phyloP scores from a whole-genome alignment of 257 asterid genomes.

The Scutellaria baicalensis region DNA sequence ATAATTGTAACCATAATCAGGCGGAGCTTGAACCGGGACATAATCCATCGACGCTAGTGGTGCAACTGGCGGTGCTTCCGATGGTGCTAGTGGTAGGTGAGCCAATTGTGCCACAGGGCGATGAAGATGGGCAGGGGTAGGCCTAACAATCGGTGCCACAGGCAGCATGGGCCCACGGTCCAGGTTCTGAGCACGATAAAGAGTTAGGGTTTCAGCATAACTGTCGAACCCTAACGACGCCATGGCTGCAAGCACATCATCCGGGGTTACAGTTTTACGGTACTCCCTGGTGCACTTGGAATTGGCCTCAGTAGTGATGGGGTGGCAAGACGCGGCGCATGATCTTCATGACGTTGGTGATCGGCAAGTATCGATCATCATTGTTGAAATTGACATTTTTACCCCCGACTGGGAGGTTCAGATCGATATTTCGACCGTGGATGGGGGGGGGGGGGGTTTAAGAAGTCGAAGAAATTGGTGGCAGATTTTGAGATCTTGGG shows the following conservation, averaged over 20 bases:
- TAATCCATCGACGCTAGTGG: neutral
- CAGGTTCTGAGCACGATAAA: conserved; percentile 10
- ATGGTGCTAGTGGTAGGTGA: neutral
- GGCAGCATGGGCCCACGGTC: neutral
- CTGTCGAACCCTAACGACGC: conserved; percentile 15
- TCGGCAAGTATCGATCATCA: no score
- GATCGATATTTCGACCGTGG: no score
- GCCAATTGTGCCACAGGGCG: neutral
- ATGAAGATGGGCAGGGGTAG: neutral
- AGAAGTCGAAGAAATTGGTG: no score
- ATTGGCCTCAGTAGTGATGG: conserved; percentile 29
- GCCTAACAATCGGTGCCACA: neutral
- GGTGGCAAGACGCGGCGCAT: no score
- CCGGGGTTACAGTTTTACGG: conserved; percentile 23
- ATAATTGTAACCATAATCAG: neutral
- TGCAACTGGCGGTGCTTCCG: no score
- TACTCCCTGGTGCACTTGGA: conserved; percentile 14
- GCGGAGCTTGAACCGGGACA: neutral
- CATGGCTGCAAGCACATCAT: conserved; percentile 26
- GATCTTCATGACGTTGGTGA: no score
- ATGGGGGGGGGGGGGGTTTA: no score
- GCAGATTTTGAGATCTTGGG: no score
- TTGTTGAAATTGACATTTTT: no score
- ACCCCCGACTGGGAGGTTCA: no score
- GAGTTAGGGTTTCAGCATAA: conserved; percentile 15